These are phyloP conservation scores for Plantago coronopus DNA, from an alignment of 305 asterid genomes.

Conservation along the genomic window DNA sequence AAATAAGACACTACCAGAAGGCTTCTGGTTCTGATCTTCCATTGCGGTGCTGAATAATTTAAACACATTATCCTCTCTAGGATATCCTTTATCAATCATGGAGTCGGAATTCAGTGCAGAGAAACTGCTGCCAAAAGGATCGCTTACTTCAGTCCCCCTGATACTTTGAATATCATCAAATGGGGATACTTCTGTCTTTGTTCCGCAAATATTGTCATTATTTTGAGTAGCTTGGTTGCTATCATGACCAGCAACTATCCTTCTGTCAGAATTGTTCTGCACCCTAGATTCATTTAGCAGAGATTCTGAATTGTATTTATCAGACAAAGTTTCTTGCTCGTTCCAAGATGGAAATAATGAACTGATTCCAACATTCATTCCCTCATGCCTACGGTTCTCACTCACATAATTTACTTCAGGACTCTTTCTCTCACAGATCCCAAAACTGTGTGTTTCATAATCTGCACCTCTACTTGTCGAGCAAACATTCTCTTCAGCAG, in stretches of 20 bases:
- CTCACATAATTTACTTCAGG: conserved; percentile 30
- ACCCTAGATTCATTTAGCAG: conserved; percentile 16
- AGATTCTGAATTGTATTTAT: conserved; percentile 13
- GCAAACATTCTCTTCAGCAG: conserved; percentile 17
- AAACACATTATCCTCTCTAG: conserved; percentile 16
- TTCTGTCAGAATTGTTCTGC: conserved; percentile 8
- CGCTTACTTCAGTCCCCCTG: conserved; percentile 23
- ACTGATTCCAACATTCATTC: conserved; percentile 26
- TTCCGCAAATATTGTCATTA: conserved; percentile 21
- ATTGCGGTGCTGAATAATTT: conserved; percentile 9
- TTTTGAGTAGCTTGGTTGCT: conserved; percentile 16
- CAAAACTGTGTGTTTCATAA: conserved; percentile 24
- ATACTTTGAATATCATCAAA: conserved; percentile 21
- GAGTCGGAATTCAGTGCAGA: conserved; percentile 13
- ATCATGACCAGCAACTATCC: conserved; percentile 19
- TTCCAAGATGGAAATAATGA: conserved; percentile 38
- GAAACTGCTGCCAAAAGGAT: conserved; percentile 16
- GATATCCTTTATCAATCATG: conserved; percentile 16
- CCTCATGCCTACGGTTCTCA: conserved; percentile 21
- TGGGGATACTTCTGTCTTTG: conserved; percentile 18
- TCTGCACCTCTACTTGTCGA: conserved; percentile 27
- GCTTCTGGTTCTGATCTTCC: conserved; percentile 15
- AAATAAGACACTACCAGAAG: conserved; percentile 17
- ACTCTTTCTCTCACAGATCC: conserved; percentile 26
- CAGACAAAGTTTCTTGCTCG: conserved; percentile 26